Evolutionary conservation across 345 rosid species (phyloP).

Genomic region (Rhizophora mangle): DNA sequence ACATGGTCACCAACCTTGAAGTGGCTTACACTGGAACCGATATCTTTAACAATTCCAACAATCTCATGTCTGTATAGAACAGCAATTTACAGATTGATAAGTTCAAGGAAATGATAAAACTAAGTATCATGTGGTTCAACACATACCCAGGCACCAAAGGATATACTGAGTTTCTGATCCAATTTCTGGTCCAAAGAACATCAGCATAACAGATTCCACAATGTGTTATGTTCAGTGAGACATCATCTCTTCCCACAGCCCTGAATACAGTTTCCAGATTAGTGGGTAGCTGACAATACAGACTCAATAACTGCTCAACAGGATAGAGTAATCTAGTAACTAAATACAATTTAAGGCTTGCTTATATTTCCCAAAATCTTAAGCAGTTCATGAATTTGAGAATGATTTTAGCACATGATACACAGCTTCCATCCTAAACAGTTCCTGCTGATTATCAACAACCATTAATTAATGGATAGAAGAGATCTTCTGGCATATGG

Average conservation of each 20-base stretch:
- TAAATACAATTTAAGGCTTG: neutral
- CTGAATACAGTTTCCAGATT: slow-evolving; percentile 30
- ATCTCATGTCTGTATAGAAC: slow-evolving; percentile 79
- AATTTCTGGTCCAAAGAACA: slow-evolving; percentile 66
- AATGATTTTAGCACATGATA: no score
- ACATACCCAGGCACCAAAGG: slow-evolving; percentile 91
- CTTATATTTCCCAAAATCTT: no score
- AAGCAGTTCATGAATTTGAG: no score
- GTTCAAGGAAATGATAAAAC: slow-evolving; percentile 10
- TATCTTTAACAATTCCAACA: slow-evolving; percentile 72
- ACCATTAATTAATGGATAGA: no score
- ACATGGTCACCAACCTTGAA: slow-evolving; percentile 79
- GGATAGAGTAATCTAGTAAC: neutral
- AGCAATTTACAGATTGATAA: slow-evolving; percentile 4
- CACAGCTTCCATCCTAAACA: no score
- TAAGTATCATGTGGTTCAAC: neutral
- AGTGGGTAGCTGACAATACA: neutral
- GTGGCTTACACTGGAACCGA: slow-evolving; percentile 58
- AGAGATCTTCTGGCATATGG: no score
- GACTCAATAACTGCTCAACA: neutral
- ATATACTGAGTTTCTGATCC: slow-evolving; percentile 54
- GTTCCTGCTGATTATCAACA: no score
- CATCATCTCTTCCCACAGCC: slow-evolving; percentile 56
- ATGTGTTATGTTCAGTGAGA: slow-evolving; percentile 71
- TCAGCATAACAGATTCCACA: slow-evolving; percentile 96